Base-by-base conservation (phyloP, 108 stramenopile species). In the Aurantiochytrium sp. region DNA sequence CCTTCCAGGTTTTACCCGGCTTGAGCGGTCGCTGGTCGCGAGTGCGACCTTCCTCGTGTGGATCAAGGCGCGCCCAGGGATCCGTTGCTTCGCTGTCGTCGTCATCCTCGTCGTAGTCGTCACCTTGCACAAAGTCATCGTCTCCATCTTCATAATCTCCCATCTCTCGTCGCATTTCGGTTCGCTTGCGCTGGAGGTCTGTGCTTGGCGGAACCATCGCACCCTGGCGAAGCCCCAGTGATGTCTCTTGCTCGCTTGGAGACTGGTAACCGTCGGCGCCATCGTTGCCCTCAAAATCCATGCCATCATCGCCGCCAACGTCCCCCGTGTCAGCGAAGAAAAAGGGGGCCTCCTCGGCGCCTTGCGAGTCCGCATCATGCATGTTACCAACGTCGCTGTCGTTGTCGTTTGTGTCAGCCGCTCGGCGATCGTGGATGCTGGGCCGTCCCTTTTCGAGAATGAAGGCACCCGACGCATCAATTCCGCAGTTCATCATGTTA, bases 401-500 rank as follows among this genome's bases (percentile, higher is more conserved):
- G 28, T 89, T n/a, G 19, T 60, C 76, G 58, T 87, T 49, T 0
- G 16, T 58, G 73, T 72, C 23, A 25, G 58, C 57, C 71, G 53
- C 89, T 47, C 29, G 16, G 29, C n/a, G 42, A 44, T 88, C 43
- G 6, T 10, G 19, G 18, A 23, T 28, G 59, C 6, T 42, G n/a
- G 28, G 44, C 29, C 59, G 59, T 0, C 44, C 42, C 42, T 42
- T 35, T 60, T 88, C 59, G 28, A 88, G 58, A 45, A 83, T 83
- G 51, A 93, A 92, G 16, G 93, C 92, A 23, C 93, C 93, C 35
- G 88, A 89, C 45, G 51, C 29, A 49, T 93, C 91, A 44, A 92
- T 64, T 5, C 90, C 90, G 19, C 91, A 93, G 18, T 90, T 88
- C 90, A 92, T 92, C 91, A 93, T 87, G 64, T 92, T 92, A 57